Evolutionary conservation across 2,329 filamentous ascomycete genomes (phyloP), one percentile per base, ranked within the genome.

Genomic region (Claviceps sp.): DNA sequence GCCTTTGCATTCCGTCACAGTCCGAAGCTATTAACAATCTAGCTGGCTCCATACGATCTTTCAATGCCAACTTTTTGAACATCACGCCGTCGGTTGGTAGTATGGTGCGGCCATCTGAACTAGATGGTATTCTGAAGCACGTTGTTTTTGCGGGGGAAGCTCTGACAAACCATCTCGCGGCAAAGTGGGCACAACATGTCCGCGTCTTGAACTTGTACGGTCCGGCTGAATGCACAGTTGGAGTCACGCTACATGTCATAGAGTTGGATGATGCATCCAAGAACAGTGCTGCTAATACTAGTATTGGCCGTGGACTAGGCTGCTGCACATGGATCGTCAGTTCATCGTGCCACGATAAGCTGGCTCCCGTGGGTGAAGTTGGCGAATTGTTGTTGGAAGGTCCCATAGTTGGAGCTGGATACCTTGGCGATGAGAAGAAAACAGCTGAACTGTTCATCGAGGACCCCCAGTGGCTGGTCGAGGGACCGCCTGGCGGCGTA

Each of bases 351-450:
- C 48, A 52, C 50, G 37, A 55, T 13, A 37, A 24, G 54, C 43
- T 55, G 34, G 6, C 51, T 55, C 39, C 58, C 2, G 26, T 56
- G n/a, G 65, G 65, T 1, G 52, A 44, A 6, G 48, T 62, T 6
- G 66, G 65, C 2, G 68, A 70, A 51, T 56, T 70, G n/a, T 52
- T 67, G 5, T 51, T 73, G 22, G 68, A 68, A 54, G 70, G 72
- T 1, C 75, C 74, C 0, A 65, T 71, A 2, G 67, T 80, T 7
- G 74, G 70, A 19, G 63, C 68, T 41, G 74, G 75, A 39, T 80
- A 80, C 53, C 60, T 77, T 17, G 70, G 73, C 48, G 59, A 66
- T 30, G 34, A 61, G 0, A 50, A 53, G 5, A 57, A 56, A 50
- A 68, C 72, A 64, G 53, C 64, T 51, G 19, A 51, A 1, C 57